Evolutionary conservation across 176 grass and related monocot genomes (phyloP), one percentile per base, ranked within the genome.

Genomic region (Oryza nivara): DNA sequence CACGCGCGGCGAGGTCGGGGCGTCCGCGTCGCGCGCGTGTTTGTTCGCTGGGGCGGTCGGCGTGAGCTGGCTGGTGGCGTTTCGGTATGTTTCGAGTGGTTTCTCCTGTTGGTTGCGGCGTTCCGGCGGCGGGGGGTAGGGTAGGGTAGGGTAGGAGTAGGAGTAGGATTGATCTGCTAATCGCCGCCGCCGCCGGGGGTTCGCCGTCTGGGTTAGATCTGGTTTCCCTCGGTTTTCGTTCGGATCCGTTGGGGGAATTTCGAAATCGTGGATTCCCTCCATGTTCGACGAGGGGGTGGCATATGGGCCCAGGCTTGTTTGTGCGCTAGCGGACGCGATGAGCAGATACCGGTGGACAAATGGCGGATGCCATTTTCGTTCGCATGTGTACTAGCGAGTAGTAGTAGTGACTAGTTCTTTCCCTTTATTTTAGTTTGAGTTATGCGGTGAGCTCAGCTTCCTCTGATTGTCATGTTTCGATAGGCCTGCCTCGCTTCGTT

Each of bases 151-250:
- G 67, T 58, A 11, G 28, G 28, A 28, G 67, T 58, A 11, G 28
- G 28, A 28, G 28, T 28, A 28, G 38, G 2, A 23, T 40, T 35
- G 52, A 54, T 74, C 40, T 73, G 66, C 16, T 12, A 6, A 11
- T 52, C 52, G n/a, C 44, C 52, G n/a, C 36, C 56, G n/a, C 36
- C 45, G 34, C 22, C 2, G 35, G 45, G 28, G 60, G 23, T n/a
- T 58, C 3, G 2, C 68, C 47, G 68, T 19, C 44, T 54, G 83
- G 83, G 20, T 72, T 83, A 30, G 61, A 86, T 90, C 79, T 83
- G 38, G 23, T 38, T 67, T 20, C 19, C 54, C 6, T 51, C 45
- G 26, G 20, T 19, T 48, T 48, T 68, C 20, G n/a, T 48, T 52
- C 11, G 45, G 73, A 72, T 65, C 80, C n/a, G 13, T 66, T 67